Percentiles rank a stretch among this genome's conserved stretches.
phyloP scores from a whole-genome alignment of 306 rosid species.

The Cucumis melo region DNA sequence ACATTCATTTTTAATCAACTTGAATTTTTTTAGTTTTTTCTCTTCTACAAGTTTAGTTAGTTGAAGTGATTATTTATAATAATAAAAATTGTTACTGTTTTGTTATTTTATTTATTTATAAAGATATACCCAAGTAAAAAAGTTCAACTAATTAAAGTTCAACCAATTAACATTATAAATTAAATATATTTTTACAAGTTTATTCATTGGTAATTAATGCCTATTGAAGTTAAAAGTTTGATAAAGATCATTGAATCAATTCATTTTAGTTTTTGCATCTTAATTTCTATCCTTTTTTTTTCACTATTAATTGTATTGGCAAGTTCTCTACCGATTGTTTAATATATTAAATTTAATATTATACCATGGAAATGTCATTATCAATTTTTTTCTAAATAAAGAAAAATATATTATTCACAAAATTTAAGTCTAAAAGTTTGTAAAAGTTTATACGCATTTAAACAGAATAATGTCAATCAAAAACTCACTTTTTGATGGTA shows the following conservation, averaged over 20 bases:
- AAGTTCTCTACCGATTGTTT: neutral
- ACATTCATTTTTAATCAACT: too few species aligned
- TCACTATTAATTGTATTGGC: neutral
- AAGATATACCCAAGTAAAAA: too few species aligned
- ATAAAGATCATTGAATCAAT: neutral
- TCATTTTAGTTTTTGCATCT: neutral
- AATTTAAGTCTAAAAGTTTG: neutral
- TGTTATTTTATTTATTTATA: too few species aligned
- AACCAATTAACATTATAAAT: neutral
- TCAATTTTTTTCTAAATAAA: neutral
- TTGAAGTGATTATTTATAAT: too few species aligned
- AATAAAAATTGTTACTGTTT: too few species aligned
- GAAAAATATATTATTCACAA: neutral
- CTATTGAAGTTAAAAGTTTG: neutral
- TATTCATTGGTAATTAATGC: neutral
- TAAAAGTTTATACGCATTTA: neutral
- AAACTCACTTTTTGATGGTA: neutral
- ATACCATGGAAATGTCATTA: neutral
- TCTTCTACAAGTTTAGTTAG: too few species aligned
- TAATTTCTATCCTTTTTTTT: neutral
- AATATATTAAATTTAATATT: neutral
- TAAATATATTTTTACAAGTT: neutral
- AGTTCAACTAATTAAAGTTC: neutral
- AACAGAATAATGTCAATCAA: neutral
- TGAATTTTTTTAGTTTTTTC: too few species aligned